Conservation (phyloP, 805 yeast genomes). For the Suhomyces pyralidae region DNA sequence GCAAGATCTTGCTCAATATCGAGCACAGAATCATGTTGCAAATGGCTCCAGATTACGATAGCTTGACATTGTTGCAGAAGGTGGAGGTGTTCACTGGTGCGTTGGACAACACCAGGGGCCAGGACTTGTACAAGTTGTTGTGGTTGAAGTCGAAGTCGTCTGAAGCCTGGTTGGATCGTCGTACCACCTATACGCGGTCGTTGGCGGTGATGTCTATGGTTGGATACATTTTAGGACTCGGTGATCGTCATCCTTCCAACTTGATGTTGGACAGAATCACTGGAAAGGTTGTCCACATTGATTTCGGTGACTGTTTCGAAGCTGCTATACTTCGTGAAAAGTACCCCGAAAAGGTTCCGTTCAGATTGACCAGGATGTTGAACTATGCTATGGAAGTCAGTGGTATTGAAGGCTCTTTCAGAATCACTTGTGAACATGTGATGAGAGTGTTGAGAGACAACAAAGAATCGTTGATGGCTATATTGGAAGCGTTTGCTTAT, state of each 20-base stretch:
- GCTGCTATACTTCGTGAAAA: conserved; percentile 96
- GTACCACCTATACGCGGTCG: conserved; percentile 94
- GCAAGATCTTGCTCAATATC: conserved; percentile 83
- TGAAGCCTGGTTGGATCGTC: conserved; percentile 96
- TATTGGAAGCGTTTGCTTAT: conserved; percentile 95
- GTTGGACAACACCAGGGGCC: conserved; percentile 91
- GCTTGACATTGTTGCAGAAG: conserved; percentile 81
- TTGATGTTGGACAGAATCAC: conserved; percentile 91
- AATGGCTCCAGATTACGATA: conserved; percentile 97
- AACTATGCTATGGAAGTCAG: conserved; percentile 98
- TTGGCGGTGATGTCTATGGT: conserved; percentile 99
- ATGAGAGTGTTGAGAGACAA: conserved; percentile 93
- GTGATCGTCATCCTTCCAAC: conserved; percentile 97
- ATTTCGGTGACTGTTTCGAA: conserved; percentile 98
- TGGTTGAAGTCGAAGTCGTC: conserved; percentile 96
- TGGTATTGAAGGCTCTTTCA: conserved; percentile 95
- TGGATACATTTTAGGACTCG: conserved; percentile 93
- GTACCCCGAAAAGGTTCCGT: conserved; percentile 97
- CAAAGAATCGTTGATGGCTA: conserved; percentile 96
- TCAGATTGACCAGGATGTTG: conserved; percentile 93
- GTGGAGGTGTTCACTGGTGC: conserved; percentile 97
- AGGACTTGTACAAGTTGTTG: conserved; percentile 88
- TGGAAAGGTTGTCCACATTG: conserved; percentile 95
- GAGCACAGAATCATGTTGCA: conserved; percentile 95
- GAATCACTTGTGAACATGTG: conserved; percentile 95